A percentile compares a stretch with the other conserved stretches of the same genome.
These are phyloP conservation scores for Fusarium sp. DNA, from an alignment of 2,329 filamentous ascomycete species.

Conservation along the genomic window DNA sequence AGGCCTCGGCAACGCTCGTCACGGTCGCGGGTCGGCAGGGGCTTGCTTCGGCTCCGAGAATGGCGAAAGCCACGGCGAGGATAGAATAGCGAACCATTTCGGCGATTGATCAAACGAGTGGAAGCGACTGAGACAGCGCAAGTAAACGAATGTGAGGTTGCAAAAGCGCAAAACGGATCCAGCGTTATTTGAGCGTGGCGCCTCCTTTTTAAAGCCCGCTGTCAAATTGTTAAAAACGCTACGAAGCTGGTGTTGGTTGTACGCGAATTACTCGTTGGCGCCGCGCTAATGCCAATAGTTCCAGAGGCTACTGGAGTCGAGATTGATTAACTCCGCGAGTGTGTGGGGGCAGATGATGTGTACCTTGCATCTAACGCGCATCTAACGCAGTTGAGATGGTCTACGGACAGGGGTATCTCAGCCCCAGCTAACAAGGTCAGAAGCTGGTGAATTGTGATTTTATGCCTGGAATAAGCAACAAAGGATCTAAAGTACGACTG, in stretches of 20 bases:
- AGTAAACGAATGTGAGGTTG: neutral
- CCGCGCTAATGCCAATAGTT: neutral
- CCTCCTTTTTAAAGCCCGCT: neutral
- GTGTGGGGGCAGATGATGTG: neutral
- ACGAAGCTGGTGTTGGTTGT: neutral
- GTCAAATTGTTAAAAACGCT: neutral
- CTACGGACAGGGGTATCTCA: neutral
- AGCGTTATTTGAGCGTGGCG: neutral
- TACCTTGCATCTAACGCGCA: neutral
- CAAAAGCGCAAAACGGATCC: rapidly evolving
- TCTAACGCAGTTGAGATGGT: neutral
- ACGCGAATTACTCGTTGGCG: neutral
- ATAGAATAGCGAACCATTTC: neutral
- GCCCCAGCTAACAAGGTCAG: neutral
- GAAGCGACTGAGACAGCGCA: neutral
- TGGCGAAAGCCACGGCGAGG: neutral
- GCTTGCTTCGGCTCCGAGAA: neutral
- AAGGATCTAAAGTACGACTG: too few species aligned
- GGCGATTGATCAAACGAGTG: neutral
- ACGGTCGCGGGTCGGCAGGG: neutral
- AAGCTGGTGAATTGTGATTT: too few species aligned
- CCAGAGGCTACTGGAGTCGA: neutral
- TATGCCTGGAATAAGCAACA: too few species aligned
- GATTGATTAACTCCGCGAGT: neutral
- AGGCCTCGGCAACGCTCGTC: neutral